Percentiles rank a stretch among this genome's conserved stretches.
phyloP scores from a whole-genome alignment of 352 stramenopile genomes.

The Globisporangium okanoganense region DNA sequence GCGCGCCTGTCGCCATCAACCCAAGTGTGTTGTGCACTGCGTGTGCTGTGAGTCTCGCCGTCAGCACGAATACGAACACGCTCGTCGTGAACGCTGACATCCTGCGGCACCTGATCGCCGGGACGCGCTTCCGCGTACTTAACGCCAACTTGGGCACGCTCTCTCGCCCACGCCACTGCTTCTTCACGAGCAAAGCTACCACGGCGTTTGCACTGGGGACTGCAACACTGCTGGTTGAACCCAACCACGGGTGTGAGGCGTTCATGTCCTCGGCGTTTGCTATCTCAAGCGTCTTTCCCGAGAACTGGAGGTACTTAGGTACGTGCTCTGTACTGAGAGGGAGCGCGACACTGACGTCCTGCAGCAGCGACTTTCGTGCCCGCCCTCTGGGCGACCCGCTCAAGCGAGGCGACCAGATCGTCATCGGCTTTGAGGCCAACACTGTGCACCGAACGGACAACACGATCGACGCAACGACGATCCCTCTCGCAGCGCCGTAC shows the following conservation, averaged over 20 bases:
- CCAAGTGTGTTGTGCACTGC: constrained; percentile 46
- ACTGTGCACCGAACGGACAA: constrained; percentile 51
- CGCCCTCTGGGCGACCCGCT: constrained; percentile 36
- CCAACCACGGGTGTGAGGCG: constrained; percentile 48
- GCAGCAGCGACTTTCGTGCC: constrained; percentile 35
- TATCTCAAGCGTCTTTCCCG: constrained; percentile 51
- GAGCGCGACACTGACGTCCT: constrained; percentile 29
- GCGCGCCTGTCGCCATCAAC: constrained; percentile 33
- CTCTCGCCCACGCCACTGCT: constrained; percentile 52
- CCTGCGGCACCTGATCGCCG: constrained; percentile 43
- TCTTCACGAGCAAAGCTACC: constrained; percentile 58
- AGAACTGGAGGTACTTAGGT: constrained; percentile 66
- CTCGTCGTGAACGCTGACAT: constrained; percentile 61
- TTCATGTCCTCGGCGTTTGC: constrained; percentile 39
- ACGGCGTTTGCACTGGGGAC: constrained; percentile 24
- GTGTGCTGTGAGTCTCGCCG: constrained; percentile 52
- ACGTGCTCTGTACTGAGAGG: constrained; percentile 43
- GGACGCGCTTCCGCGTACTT: constrained; percentile 60
- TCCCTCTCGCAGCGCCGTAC: constrained; percentile 76
- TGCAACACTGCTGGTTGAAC: constrained; percentile 39
- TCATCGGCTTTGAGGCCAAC: constrained; percentile 77
- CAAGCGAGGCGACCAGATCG: constrained; percentile 72
- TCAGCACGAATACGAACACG: constrained; percentile 24
- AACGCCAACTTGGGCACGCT: constrained; percentile 53
- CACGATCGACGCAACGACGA: constrained; percentile 41